phyloP scores from a whole-genome alignment of 176 grass and related monocot genomes.

The Thinopyrum elongatum region DNA sequence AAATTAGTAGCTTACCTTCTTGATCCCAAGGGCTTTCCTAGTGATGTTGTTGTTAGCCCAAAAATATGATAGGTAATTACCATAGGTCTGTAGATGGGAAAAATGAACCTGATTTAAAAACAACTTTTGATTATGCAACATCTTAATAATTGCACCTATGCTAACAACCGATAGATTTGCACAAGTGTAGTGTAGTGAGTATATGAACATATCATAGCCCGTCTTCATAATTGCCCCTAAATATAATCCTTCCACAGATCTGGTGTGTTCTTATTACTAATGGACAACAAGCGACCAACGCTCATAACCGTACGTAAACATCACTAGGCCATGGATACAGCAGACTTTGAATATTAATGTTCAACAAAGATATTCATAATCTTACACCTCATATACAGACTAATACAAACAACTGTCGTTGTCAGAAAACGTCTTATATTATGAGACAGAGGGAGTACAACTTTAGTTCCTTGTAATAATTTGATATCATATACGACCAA shows the following conservation, averaged over 20 bases:
- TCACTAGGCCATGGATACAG: neutral
- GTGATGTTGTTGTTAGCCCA: conserved; percentile 44
- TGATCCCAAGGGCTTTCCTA: conserved; percentile 31
- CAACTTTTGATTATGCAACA: neutral
- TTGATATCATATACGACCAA: no score
- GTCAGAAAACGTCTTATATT: no score
- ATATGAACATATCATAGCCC: neutral
- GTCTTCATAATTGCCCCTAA: no score
- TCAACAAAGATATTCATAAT: neutral
- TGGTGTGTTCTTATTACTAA: neutral
- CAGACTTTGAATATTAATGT: neutral
- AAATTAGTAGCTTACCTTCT: neutral
- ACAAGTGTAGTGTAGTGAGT: neutral
- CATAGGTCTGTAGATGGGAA: conserved; percentile 33
- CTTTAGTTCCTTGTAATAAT: no score
- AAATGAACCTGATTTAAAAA: neutral
- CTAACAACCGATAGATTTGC: neutral
- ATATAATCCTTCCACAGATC: no score
- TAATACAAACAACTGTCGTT: no score
- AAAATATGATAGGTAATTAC: conserved; percentile 37
- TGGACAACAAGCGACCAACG: neutral
- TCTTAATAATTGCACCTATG: neutral
- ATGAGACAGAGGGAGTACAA: no score
- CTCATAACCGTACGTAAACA: neutral
- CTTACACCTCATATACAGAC: no score